A percentile compares a stretch with the other conserved stretches of the same genome.
These are phyloP conservation scores for Naganishia vaughanmartiniae DNA, from an alignment of 768 basidiomycete species.

Conservation along the genomic window DNA sequence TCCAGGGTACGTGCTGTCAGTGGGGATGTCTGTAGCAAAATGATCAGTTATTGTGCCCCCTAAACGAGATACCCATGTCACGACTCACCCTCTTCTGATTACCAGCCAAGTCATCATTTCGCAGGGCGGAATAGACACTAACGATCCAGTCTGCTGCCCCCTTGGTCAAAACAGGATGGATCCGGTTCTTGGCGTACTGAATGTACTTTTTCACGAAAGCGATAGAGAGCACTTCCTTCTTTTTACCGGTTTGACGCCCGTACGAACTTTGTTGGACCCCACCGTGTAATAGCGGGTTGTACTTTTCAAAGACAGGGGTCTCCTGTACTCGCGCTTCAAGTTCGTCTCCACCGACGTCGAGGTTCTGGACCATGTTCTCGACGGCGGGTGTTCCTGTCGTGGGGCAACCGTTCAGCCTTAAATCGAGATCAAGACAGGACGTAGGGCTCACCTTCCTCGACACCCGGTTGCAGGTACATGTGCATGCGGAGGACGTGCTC, in stretches of 20 bases:
- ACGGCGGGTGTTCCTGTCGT: slow-evolving; percentile 64
- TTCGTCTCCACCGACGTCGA: slow-evolving; percentile 74
- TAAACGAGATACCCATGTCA: not conserved
- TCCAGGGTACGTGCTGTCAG: slow-evolving; percentile 97
- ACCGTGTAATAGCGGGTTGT: slow-evolving; percentile 87
- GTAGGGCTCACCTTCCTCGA: slow-evolving; percentile 74
- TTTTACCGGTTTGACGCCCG: slow-evolving; percentile 58
- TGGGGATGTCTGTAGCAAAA: slow-evolving; percentile 73
- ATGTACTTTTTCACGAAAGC: slow-evolving; percentile 97
- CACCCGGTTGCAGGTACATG: slow-evolving; percentile 89
- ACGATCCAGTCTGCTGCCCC: slow-evolving; percentile 94
- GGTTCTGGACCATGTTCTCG: slow-evolving; percentile 81
- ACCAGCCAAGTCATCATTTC: slow-evolving; percentile 87
- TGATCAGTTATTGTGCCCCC: not conserved
- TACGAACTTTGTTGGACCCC: slow-evolving; percentile 63
- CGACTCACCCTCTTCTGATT: slow-evolving; percentile 74
- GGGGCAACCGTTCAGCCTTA: not conserved
- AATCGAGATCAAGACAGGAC: not conserved
- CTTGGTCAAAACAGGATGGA: slow-evolving; percentile 79
- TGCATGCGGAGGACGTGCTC: slow-evolving; percentile 98
- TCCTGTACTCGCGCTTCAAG: slow-evolving; percentile 60
- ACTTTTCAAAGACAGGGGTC: slow-evolving; percentile 88
- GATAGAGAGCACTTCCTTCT: slow-evolving; percentile 83
- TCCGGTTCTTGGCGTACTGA: slow-evolving; percentile 89
- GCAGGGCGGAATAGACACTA: slow-evolving; percentile 80